Conservation (phyloP, 768 basidiomycete species). For the Suillus subalutaceus region DNA sequence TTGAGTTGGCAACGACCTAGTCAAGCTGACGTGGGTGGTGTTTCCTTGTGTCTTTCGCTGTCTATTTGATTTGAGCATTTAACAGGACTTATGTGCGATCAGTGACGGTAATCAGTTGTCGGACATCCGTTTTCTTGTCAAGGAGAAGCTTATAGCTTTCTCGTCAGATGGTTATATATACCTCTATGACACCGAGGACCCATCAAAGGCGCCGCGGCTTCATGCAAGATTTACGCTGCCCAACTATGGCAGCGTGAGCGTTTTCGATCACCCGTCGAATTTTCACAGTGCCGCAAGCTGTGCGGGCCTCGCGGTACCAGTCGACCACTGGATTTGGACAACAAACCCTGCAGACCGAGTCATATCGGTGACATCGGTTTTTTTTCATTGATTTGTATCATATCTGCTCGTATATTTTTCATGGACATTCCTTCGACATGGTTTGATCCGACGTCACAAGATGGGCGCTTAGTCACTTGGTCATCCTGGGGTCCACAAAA, state of each 20-base stretch:
- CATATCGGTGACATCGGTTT: not conserved
- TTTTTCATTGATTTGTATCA: not conserved
- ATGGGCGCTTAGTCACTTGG: not conserved
- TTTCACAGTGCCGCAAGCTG: not conserved
- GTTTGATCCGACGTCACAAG: not conserved
- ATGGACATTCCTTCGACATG: not conserved
- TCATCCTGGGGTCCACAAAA: not conserved
- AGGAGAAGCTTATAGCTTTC: not conserved
- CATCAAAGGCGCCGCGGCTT: not conserved
- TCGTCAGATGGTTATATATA: not conserved
- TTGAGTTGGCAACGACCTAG: not conserved
- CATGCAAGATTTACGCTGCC: not conserved
- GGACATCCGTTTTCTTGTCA: not conserved
- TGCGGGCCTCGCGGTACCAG: not conserved
- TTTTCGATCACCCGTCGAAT: not conserved
- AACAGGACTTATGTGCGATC: not conserved
- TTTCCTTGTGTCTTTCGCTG: not conserved
- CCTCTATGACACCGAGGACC: not conserved
- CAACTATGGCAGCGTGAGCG: not conserved
- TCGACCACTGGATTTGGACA: not conserved
- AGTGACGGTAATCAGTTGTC: not conserved
- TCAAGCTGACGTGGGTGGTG: not conserved
- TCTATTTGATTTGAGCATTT: not conserved
- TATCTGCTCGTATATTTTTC: not conserved
- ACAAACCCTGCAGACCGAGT: not conserved